Base-by-base conservation (phyloP, 208 protist genomes). In the Phytomonas sp. region DNA sequence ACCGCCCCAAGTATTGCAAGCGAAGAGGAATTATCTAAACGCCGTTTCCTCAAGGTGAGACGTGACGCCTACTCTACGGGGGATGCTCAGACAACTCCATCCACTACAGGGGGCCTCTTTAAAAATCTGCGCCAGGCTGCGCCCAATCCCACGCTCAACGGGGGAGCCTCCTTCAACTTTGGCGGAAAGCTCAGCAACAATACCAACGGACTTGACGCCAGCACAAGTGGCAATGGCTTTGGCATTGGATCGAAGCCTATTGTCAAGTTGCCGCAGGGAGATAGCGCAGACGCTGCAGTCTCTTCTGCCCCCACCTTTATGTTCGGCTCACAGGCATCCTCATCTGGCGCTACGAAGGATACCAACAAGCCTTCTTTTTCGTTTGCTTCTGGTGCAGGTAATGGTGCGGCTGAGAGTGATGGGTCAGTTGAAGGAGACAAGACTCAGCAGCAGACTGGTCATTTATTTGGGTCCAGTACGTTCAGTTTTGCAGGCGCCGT, bases 401-500 rank as follows among this genome's bases (percentile, higher is more conserved):
- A 17, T 7, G 66, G 30, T 17, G 46, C 30, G 4, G 59, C 34
- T 34, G 64, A 0, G 32, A 37, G 23, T 37, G 32, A 8, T 33
- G 30, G 56, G 72, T 79, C 60, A 71, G 32, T 33, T 80, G 30
- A 71, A 20, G 30, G 40, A 17, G 32, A 65, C 46, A 17, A 68
- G 15, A 37, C 29, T 8, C 51, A 20, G 20, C 17, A 68, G 4
- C 34, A 60, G 36, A 65, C 20, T 37, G 67, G 65, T 56, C 61
- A 65, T 65, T 65, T 85, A 31, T 87, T 85, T 51, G 80, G 77
- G 36, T 64, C 71, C 36, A 74, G 75, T 43, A 64, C 53, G 30
- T 92, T 92, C 73, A 89, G 83, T 67, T 95, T 95, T 67, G 62
- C 66, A 43, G 70, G 28, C 29, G 84, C 84, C 28, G 84, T 85